A percentile compares a stretch with the other conserved stretches of the same genome.
Evolutionary conservation across 768 basidiomycete genomes (phyloP).

Genomic region (Tylopilus intermedius): DNA sequence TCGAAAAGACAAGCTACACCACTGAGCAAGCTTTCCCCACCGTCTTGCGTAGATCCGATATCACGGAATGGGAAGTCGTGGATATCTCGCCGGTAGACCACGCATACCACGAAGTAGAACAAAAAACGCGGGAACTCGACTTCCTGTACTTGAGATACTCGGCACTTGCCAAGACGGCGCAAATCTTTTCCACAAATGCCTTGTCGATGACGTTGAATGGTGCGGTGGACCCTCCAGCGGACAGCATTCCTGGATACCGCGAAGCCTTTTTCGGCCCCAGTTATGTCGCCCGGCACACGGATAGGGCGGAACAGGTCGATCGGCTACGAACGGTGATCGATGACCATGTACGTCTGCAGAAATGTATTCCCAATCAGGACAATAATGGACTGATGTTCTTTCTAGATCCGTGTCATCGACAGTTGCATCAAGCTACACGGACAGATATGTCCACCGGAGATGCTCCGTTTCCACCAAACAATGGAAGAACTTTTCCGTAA

Average conservation of each 20-base stretch:
- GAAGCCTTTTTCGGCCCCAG: conserved; percentile 68
- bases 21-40: conserved; percentile 91
- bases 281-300: conserved; percentile 64
- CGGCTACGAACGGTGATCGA: conserved; percentile 72
- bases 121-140: conserved; percentile 73
- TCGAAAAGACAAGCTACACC: conserved; percentile 83
- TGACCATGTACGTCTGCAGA: conserved; percentile 56
- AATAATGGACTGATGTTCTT: neutral
- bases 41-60: conserved; percentile 83
- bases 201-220: conserved; percentile 84
- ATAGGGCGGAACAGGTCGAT: conserved; percentile 64
- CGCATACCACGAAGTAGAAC: conserved; percentile 76
- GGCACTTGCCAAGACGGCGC: conserved; percentile 70
- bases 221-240: conserved; percentile 76
- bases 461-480: conserved; percentile 89
- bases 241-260: conserved; percentile 73
- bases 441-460: conserved; percentile 77
- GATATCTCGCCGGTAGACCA: conserved; percentile 85
- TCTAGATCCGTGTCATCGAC: conserved; percentile 73
- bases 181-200: conserved; percentile 70
- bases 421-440: conserved; percentile 81
- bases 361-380: neutral
- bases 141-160: conserved; percentile 67
- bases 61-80: conserved; percentile 60
- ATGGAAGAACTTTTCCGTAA: conserved; percentile 81